Conservation (phyloP, 345 rosid genomes). For the Eucalyptus erythrocorys region DNA sequence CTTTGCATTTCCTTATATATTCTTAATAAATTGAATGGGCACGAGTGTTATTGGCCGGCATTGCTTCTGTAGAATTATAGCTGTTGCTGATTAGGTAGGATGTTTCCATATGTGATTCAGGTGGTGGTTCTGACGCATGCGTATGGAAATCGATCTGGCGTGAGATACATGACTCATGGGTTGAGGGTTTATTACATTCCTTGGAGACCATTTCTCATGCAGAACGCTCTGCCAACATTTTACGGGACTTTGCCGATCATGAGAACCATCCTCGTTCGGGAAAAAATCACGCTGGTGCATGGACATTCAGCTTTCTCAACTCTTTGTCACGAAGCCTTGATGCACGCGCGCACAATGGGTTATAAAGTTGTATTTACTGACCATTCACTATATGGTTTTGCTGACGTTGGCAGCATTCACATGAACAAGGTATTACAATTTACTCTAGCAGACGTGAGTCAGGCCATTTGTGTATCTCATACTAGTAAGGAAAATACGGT, state of each 20-base stretch:
- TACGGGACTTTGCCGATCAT: constrained; percentile 78
- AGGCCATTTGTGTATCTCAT: constrained; percentile 94
- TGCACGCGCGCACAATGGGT: constrained; percentile 93
- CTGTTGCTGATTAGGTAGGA: neutral
- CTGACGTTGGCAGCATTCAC: constrained; percentile 94
- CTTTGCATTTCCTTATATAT: neutral
- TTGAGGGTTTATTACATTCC: constrained; percentile 89
- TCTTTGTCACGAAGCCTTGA: constrained; percentile 91
- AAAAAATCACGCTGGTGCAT: constrained; percentile 74
- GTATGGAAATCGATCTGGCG: constrained; percentile 79
- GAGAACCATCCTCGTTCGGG: constrained; percentile 70
- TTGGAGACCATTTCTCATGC: constrained; percentile 81
- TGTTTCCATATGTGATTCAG: constrained; percentile 19
- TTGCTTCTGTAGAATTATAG: neutral
- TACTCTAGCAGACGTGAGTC: constrained; percentile 89
- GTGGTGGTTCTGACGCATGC: constrained; percentile 97
- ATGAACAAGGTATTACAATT: constrained; percentile 96
- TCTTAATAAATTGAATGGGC: neutral
- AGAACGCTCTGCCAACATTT: constrained; percentile 71
- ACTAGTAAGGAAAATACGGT: constrained; percentile 97
- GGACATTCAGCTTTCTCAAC: constrained; percentile 98
- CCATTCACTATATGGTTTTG: constrained; percentile 87
- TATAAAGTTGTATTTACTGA: constrained; percentile 89
- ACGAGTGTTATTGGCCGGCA: neutral
- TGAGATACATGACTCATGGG: constrained; percentile 86